Evolutionary conservation across 2,329 filamentous ascomycete species (phyloP), one percentile per base, ranked within the genome.

Genomic region (Penicillium italicum): DNA sequence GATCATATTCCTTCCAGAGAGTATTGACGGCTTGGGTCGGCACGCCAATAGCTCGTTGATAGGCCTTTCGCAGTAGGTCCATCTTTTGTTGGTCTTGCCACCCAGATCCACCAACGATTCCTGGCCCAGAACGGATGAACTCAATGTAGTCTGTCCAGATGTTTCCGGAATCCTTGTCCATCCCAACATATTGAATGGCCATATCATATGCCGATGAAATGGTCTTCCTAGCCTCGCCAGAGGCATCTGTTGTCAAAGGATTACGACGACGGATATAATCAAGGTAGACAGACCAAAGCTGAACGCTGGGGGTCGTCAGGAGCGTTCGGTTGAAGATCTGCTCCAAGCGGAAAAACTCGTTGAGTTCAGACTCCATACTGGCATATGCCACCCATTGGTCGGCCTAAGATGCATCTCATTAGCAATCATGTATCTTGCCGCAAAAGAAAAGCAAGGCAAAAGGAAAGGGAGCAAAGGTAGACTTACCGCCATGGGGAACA

Each of bases 21-120:
- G 82, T 83, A 67, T 93, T 90, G 46, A 96, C 85, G 31, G 88
- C 88, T 52, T 87, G 85, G 60, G 91, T 96, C 5, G 95, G 95
- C 37, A 97, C 85, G 62, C 85, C 87, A 55, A 97, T 90, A 14
- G 93, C 93, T 50, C 88, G 88, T 67, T 97, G 92, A 71, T 97
- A 99, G 0, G 90, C 89, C 71, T 95, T 96, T 57, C 94, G 87
- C 49, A 99, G 77, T 64, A 89, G 81, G 66, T 99, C 94, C 88
- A 96, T 96, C 80, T 99, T 99, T 71, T 97, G 94, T 75, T 93
- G 89, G 69, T 97, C 94, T 74, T 97, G 92, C 95, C 94, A 99
- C 56, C 85, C 87, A 56, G 82, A 87, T 41, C 93, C 94, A 26
- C 92, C 93, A 56, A 94, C 84, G 55, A 85, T 85, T 6, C 94